A percentile compares a stretch with the other conserved stretches of the same genome.
Conservation (phyloP, 2,329 filamentous ascomycete species). For the Ophiostoma montium region DNA sequence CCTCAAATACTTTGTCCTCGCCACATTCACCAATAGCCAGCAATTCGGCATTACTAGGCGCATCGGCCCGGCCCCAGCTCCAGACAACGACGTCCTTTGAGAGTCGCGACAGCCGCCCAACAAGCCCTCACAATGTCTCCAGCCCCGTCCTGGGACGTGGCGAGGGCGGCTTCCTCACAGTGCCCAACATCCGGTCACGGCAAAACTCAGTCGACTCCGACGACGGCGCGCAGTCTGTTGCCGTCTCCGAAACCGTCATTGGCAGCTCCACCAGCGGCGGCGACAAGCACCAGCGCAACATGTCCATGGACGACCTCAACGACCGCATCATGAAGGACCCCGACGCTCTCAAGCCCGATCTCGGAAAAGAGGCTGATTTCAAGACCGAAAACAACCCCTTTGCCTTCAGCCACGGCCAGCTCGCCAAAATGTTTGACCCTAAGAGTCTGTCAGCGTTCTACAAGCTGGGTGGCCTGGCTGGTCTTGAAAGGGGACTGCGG, state of each 20-base stretch:
- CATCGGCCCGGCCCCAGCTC: conserved; percentile 26
- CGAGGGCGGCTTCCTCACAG: conserved; percentile 46
- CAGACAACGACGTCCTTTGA: conserved; percentile 48
- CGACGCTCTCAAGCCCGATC: conserved; percentile 60
- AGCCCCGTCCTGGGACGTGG: conserved; percentile 34
- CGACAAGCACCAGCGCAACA: conserved; percentile 20
- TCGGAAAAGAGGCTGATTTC: conserved; percentile 64
- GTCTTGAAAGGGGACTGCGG: conserved; percentile 66
- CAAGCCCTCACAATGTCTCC: conserved; percentile 60
- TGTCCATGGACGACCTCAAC: conserved; percentile 19
- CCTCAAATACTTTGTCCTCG: background rate
- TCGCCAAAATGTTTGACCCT: conserved; percentile 79
- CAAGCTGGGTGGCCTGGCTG: conserved; percentile 61
- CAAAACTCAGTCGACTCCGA: conserved; percentile 59
- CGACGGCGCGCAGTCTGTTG: conserved; percentile 41
- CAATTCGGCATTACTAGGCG: background rate
- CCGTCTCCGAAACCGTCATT: conserved; percentile 48
- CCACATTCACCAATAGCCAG: background rate
- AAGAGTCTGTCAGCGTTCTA: conserved; percentile 76
- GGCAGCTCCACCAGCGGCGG: conserved; percentile 30
- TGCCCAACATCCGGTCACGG: conserved; percentile 49
- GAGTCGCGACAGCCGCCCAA: conserved; percentile 50
- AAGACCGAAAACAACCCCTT: conserved; percentile 67
- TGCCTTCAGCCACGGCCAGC: conserved; percentile 68
- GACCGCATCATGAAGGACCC: conserved; percentile 48